These are phyloP conservation scores for Leccinum pachyderme DNA, from an alignment of 1,284 basidiomycete species.

Conservation along the genomic window DNA sequence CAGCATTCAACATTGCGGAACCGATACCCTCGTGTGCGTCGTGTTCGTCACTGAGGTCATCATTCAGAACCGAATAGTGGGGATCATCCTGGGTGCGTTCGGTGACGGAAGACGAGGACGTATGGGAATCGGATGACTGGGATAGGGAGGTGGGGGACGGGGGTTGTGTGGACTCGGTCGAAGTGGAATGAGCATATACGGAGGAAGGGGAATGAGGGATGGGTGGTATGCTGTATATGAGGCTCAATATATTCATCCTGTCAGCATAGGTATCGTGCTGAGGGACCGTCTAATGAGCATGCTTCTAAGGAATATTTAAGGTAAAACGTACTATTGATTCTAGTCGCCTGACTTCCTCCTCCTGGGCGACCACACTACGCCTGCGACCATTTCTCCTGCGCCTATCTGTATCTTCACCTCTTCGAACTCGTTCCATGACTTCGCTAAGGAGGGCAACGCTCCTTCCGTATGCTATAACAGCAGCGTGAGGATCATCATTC, in stretches of 20 bases:
- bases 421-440: slow-evolving; percentile 82
- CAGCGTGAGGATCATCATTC: slow-evolving; percentile 78
- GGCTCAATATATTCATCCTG: slow-evolving; percentile 82
- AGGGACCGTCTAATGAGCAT: slow-evolving; percentile 12
- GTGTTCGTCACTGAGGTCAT: slow-evolving; percentile 33
- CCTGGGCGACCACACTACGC: slow-evolving; percentile 78
- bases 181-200: slow-evolving; percentile 49
- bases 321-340: slow-evolving; percentile 71
- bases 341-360: slow-evolving; percentile 77
- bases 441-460: slow-evolving; percentile 80
- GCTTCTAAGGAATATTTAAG: slow-evolving; percentile 9
- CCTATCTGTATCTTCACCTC: slow-evolving; percentile 73
- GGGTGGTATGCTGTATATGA: slow-evolving; percentile 80
- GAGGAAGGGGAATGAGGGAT: slow-evolving; percentile 61
- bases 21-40: slow-evolving; percentile 48
- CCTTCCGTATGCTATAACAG: slow-evolving; percentile 76
- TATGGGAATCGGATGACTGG: slow-evolving; percentile 49
- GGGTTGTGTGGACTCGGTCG: slow-evolving; percentile 51
- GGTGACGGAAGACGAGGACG: slow-evolving; percentile 36
- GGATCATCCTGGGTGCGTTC: slow-evolving; percentile 39
- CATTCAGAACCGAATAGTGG: slow-evolving; percentile 26
- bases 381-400: slow-evolving; percentile 58
- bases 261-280: slow-evolving; percentile 88
- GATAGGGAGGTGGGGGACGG: slow-evolving; percentile 52
- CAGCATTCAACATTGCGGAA: slow-evolving; percentile 48